Conservation (phyloP, 2,329 filamentous ascomycete species). For the Westerdykella ornata region DNA sequence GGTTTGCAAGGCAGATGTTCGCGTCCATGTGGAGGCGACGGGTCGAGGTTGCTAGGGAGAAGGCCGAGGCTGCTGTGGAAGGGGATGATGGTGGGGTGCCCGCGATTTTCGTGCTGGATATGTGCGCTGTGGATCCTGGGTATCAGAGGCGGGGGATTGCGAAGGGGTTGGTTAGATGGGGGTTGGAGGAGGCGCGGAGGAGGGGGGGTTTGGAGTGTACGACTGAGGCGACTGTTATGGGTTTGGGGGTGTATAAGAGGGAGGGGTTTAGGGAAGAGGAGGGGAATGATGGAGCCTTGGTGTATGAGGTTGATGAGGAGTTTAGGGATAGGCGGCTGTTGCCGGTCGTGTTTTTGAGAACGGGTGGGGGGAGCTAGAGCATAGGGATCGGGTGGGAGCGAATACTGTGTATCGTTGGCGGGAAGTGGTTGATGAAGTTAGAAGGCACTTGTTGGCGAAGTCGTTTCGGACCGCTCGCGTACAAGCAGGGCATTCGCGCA, state of each 20-base stretch:
- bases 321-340: constrained; percentile 27
- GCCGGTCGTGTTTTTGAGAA: constrained; percentile 33
- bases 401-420: no score
- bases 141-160: constrained; percentile 45
- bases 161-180: constrained; percentile 28
- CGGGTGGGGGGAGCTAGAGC: constrained; percentile 7
- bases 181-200: constrained; percentile 30
- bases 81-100: no score
- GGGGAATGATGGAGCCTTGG: constrained; percentile 21
- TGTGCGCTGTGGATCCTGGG: constrained; percentile 45
- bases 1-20: constrained; percentile 44
- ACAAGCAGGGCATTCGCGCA: no score
- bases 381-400: no score
- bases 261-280: constrained; percentile 30
- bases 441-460: no score
- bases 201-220: constrained; percentile 32
- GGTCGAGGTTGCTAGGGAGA: constrained; percentile 37
- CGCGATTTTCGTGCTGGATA: constrained; percentile 44
- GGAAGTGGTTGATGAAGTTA: no score
- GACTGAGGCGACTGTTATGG: constrained; percentile 34
- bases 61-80: constrained; percentile 24
- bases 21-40: constrained; percentile 42
- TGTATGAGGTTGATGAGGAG: constrained; percentile 29
- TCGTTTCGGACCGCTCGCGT: no score
- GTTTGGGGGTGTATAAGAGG: constrained; percentile 26